These are phyloP conservation scores for Tephrocybe sp. DNA, from an alignment of 768 basidiomycete genomes.

Conservation along the genomic window DNA sequence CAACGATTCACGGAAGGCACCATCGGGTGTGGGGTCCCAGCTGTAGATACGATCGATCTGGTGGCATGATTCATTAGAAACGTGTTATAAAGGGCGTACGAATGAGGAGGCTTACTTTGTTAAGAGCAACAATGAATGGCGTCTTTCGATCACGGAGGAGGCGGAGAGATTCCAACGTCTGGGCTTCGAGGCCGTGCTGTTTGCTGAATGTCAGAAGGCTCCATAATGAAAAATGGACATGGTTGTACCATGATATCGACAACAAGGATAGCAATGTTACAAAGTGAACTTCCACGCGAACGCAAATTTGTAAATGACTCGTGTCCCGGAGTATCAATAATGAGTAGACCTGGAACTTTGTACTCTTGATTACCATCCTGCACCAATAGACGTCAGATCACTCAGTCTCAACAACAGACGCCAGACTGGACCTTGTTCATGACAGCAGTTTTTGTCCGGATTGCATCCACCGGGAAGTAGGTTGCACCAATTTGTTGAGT, in stretches of 20 bases:
- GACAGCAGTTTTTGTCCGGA: constrained; percentile 91
- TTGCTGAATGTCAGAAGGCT: constrained; percentile 6
- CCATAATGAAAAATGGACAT: neutral
- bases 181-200: constrained; percentile 96
- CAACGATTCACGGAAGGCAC: constrained; percentile 89
- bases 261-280: constrained; percentile 98
- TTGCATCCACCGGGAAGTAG: constrained; percentile 96
- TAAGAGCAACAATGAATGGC: constrained; percentile 97
- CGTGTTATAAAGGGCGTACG: neutral
- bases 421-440: constrained; percentile 68
- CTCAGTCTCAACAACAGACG: neutral
- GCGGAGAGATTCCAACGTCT: constrained; percentile 94
- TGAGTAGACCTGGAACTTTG: constrained; percentile 92
- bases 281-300: constrained; percentile 92
- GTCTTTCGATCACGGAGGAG: constrained; percentile 91
- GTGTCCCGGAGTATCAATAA: constrained; percentile 99
- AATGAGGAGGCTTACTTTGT: constrained; percentile 62
- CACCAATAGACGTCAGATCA: neutral
- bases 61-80: constrained; percentile 5
- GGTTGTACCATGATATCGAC: constrained; percentile 90
- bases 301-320: constrained; percentile 98
- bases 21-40: constrained; percentile 90
- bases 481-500: constrained; percentile 99
- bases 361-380: constrained; percentile 85
- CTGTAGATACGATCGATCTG: constrained; percentile 98